A percentile compares a stretch with the other conserved stretches of the same genome.
phyloP scores from a whole-genome alignment of 179 eudicot genomes.

The Spinacia oleracea region DNA sequence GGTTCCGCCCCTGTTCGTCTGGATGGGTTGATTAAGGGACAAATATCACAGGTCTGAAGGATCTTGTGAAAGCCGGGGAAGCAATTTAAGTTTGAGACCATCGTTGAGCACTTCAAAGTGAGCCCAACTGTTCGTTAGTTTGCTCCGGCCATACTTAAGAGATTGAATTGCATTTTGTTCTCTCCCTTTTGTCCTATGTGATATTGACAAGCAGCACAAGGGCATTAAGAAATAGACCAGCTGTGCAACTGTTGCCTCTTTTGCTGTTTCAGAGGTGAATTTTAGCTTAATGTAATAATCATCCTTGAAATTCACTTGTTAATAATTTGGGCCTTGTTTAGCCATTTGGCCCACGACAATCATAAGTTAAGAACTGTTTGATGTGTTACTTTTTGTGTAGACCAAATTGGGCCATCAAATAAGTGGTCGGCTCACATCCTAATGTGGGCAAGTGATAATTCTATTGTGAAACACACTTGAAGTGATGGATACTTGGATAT shows the following conservation, averaged over 20 bases:
- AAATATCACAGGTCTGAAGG: constrained; percentile 74
- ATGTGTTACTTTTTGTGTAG: too few relatives aligned
- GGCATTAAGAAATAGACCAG: background rate
- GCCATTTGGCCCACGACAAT: background rate
- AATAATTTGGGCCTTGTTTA: background rate
- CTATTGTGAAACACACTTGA: too few relatives aligned
- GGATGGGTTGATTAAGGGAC: constrained; percentile 68
- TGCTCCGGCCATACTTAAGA: background rate
- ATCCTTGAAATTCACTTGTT: background rate
- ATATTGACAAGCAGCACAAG: background rate
- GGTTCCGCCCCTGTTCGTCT: too few relatives aligned
- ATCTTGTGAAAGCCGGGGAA: constrained; percentile 56
- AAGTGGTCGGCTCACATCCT: background rate
- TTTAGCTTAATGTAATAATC: constrained; percentile 8
- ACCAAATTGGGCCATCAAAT: background rate
- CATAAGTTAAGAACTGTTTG: background rate
- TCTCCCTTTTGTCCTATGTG: background rate
- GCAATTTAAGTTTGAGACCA: constrained; percentile 39
- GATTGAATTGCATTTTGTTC: background rate
- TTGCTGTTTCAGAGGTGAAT: background rate
- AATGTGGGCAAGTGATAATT: background rate
- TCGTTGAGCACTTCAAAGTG: background rate
- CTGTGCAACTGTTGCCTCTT: background rate
- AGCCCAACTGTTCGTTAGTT: background rate
- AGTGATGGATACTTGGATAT: too few relatives aligned